Evolutionary conservation across 495 filamentous ascomycete species (phyloP).

Genomic region (Daldinia concentrica): DNA sequence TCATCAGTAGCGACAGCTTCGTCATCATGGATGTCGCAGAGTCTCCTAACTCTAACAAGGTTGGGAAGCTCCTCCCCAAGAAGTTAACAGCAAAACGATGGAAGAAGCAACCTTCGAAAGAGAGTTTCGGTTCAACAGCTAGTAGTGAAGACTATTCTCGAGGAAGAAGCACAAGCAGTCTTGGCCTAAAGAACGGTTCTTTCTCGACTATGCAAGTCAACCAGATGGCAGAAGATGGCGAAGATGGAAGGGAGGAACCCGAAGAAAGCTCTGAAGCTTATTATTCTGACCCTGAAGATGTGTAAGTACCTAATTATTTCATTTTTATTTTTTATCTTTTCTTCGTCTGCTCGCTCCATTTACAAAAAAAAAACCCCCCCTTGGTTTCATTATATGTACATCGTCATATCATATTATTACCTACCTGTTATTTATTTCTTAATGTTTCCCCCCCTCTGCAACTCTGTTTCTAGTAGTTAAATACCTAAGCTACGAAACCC

Average conservation of each 20-base stretch:
- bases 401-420: conserved; percentile 17
- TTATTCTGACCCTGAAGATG: conserved; percentile 41
- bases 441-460: neutral
- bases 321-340: neutral
- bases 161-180: conserved; percentile 42
- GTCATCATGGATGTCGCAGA: conserved; percentile 41
- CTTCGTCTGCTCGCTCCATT: neutral
- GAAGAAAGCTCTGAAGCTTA: conserved; percentile 31
- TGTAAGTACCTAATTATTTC: conserved; percentile 42
- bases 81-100: conserved; percentile 55
- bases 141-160: conserved; percentile 45
- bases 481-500: conserved; percentile 13
- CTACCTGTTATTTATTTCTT: conserved; percentile 3
- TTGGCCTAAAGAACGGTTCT: conserved; percentile 39
- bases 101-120: conserved; percentile 52
- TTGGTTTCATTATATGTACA: neutral
- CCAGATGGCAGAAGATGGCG: conserved; percentile 40
- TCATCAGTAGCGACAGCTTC: conserved; percentile 16
- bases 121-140: conserved; percentile 50
- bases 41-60: conserved; percentile 39
- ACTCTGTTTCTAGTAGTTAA: conserved; percentile 5
- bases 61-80: conserved; percentile 61
- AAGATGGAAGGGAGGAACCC: conserved; percentile 14
- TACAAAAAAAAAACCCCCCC: neutral
- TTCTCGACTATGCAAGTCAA: conserved; percentile 38